Base-by-base conservation (phyloP, 169 alveolate species). In the Plasmodium knowlesi region DNA sequence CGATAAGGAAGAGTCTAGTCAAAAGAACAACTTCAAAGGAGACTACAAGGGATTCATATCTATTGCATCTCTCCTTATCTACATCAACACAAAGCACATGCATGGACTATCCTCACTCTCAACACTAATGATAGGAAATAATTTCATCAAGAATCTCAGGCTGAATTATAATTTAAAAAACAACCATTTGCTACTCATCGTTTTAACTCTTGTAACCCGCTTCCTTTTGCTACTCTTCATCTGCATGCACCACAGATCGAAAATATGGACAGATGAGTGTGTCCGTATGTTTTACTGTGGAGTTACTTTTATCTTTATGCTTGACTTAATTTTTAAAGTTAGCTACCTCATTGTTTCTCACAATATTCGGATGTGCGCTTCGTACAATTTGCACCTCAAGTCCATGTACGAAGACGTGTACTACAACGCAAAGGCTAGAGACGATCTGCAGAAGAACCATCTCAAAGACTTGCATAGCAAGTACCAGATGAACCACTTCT, bases 41-140 rank as follows among this genome's bases (percentile, higher is more conserved):
- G 93, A 86, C 34, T 74, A 86, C 39, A 86, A 86, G 54, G 93
- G 93, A 34, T 86, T 86, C 70, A 86, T 86, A 30, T 86, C 93
- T 5, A 86, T 86, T 28, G 93, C 93, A 0, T 86, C 93, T 12
- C 81, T 86, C 28, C 34, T 86, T 12, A 86, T 86, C 25, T 86
- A 86, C 67, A 86, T 86, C 5, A 86, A 86, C 43, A 86, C 93
- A 86, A 86, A 86, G 43, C 53, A 86, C 39, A 86, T 86, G 93
- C 93, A 86, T 43, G 93, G 93, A 14, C 67, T 86, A 54, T 53
- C 74, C 5, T 86, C 93, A 5, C 57, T 86, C 14, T 86, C 93
- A 14, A 86, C 37, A 6, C 70, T 86, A 41, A 74, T 86, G 32
- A 32, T 86, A 28, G 93, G 93, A 86, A 86, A 86, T 86, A 86